A percentile compares a stretch with the other conserved stretches of the same genome.
Conservation (phyloP, 805 yeast species). For the Kluyveromyces wickerhamii region DNA sequence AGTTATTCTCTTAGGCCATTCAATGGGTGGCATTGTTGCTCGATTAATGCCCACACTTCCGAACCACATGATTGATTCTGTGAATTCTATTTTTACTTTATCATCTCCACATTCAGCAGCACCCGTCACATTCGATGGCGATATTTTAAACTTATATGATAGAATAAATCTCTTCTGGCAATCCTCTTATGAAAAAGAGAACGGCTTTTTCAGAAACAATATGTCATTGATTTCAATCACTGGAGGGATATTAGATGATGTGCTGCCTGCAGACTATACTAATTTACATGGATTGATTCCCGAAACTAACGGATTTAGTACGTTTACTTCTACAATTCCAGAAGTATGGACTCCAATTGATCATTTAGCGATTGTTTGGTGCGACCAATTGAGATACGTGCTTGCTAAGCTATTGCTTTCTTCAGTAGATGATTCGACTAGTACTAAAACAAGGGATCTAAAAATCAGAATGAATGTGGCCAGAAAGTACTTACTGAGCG, state of each 20-base stretch:
- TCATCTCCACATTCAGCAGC: slow-evolving; percentile 91
- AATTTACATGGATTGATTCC: slow-evolving; percentile 67
- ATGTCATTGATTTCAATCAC: slow-evolving; percentile 77
- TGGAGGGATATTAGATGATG: slow-evolving; percentile 74
- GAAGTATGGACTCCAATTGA: slow-evolving; percentile 91
- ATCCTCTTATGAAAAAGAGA: slow-evolving; percentile 37
- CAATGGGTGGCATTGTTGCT: slow-evolving; percentile 97
- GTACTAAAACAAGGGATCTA: slow-evolving; percentile 45
- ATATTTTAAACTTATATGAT: slow-evolving; percentile 64
- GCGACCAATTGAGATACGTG: slow-evolving; percentile 70
- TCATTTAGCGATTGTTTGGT: slow-evolving; percentile 95
- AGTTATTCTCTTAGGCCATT: slow-evolving; percentile 78
- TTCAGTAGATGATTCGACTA: slow-evolving; percentile 42
- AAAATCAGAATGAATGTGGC: slow-evolving; percentile 52
- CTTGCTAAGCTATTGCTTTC: slow-evolving; percentile 54
- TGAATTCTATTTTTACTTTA: slow-evolving; percentile 76
- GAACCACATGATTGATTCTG: slow-evolving; percentile 61
- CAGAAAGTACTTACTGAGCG: slow-evolving; percentile 39
- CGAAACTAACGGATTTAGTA: slow-evolving; percentile 67
- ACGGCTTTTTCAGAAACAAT: slow-evolving; percentile 29
- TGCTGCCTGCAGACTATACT: slow-evolving; percentile 87
- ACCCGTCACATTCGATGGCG: slow-evolving; percentile 91
- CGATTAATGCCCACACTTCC: slow-evolving; percentile 75
- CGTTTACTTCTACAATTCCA: slow-evolving; percentile 79
- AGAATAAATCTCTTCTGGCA: slow-evolving; percentile 77